A percentile compares a stretch with the other conserved stretches of the same genome.
These are phyloP conservation scores for Madurella fahalii DNA, from an alignment of 2,329 filamentous ascomycete species.

Conservation along the genomic window DNA sequence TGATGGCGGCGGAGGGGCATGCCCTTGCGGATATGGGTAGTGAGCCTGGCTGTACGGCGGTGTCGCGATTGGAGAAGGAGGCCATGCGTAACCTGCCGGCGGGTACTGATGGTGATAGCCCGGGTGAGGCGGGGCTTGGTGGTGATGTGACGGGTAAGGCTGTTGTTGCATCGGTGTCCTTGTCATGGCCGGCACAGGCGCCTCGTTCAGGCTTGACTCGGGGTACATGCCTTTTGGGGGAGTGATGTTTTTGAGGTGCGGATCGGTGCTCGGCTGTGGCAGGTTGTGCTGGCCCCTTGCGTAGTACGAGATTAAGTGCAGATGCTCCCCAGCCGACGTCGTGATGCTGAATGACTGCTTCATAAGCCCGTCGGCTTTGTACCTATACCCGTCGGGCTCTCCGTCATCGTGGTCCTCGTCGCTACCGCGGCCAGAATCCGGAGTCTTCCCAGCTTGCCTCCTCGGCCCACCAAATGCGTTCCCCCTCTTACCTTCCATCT, in stretches of 20 bases:
- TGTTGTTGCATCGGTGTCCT: constrained; percentile 63
- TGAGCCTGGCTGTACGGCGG: constrained; percentile 50
- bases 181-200: constrained; percentile 74
- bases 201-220: constrained; percentile 87
- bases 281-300: constrained; percentile 70
- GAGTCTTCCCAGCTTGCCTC: constrained; percentile 67
- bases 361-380: constrained; percentile 96
- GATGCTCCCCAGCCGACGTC: constrained; percentile 79
- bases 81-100: constrained; percentile 46
- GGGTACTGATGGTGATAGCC: constrained; percentile 19
- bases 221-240: constrained; percentile 95
- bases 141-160: constrained; percentile 29
- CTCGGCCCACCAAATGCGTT: constrained; percentile 62
- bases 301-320: constrained; percentile 97
- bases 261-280: constrained; percentile 77
- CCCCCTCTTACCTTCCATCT: constrained; percentile 98
- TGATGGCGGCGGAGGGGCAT: constrained; percentile 23
- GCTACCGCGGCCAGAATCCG: constrained; percentile 74
- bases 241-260: constrained; percentile 72
- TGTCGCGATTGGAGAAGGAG: constrained; percentile 52
- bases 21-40: constrained; percentile 35
- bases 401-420: constrained; percentile 82
- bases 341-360: constrained; percentile 99
- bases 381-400: constrained; percentile 86
- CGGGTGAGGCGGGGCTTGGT: constrained; percentile 12